Base-by-base conservation (phyloP, 768 basidiomycete species). In the Kwoniella mangroviensis region DNA sequence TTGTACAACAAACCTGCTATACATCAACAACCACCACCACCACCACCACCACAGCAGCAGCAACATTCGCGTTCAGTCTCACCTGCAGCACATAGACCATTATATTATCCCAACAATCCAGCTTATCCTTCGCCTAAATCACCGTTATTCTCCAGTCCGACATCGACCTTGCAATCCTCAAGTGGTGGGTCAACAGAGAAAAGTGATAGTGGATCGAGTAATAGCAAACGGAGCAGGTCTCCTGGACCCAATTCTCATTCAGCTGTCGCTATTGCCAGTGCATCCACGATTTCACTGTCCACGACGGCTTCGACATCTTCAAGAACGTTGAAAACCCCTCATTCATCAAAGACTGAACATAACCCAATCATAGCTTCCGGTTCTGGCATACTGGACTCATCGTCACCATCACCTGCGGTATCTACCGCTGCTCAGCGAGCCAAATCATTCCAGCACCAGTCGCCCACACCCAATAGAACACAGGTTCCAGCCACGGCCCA, bases 271-370 rank as follows among this genome's bases (percentile, higher is more conserved):
- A 68, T 26, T 57, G 54, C 53, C 22, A 55, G 54, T 34, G 53
- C 34, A 3, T 69, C 71, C 0, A 51, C 51, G 11, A 63, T 45
- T 17, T 79, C 77, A 0, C 67, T 80, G 10, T 75, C 79, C 9
- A 75, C 77, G 1, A 69, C 79, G 2, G 74, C 76, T 22, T 77
- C 77, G 6, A 78, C 74, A 11, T 75, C 75, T 24, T 74, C 74
- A 40, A 63, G 75, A 15, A 78, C 77, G 3, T 60, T 79, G 15
- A 75, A 77, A 57, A 79, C 79, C 0, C 79, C 77, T 65, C 71
- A 77, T 55, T 74, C 77, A 2, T 40, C 56, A 1, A 65, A 65
- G 49, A 61, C 57, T 6, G 69, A 65, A 26, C 64, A 70, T 40
- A 42, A 70, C 10, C 69, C 69, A 9, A 67, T 68, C 22, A 73